Percentiles rank a stretch among this genome's conserved stretches.
These are phyloP conservation scores for Hymenotorrendiella dingleyae DNA, from an alignment of 2,329 filamentous ascomycete species.

Conservation along the genomic window DNA sequence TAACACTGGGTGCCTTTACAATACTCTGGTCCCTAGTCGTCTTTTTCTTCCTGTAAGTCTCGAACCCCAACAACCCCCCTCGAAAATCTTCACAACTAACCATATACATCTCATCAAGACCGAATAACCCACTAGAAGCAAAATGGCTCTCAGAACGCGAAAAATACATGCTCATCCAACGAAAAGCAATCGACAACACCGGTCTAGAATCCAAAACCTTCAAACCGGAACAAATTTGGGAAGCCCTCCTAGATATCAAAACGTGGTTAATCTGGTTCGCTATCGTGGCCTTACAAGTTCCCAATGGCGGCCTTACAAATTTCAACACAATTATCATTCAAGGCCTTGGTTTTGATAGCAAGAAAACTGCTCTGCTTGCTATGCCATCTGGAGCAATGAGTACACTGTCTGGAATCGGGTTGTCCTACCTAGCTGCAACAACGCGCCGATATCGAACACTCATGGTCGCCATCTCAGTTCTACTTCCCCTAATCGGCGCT, in stretches of 20 bases:
- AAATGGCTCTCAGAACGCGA: slow-evolving; percentile 33
- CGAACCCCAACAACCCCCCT: not conserved
- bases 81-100: not conserved
- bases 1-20: slow-evolving; percentile 23
- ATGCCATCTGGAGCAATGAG: slow-evolving; percentile 39
- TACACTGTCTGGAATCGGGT: slow-evolving; percentile 21
- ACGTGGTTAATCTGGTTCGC: slow-evolving; percentile 26
- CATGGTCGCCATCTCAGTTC: slow-evolving; percentile 26
- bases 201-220: slow-evolving; percentile 10
- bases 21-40: slow-evolving; percentile 21
- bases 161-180: slow-evolving; percentile 34
- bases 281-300: slow-evolving; percentile 22
- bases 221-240: slow-evolving; percentile 13
- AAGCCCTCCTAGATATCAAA: slow-evolving; percentile 38
- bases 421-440: slow-evolving; percentile 1
- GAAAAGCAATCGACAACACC: slow-evolving; percentile 20
- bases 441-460: slow-evolving; percentile 16
- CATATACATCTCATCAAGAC: slow-evolving; percentile 19
- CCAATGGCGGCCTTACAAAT: slow-evolving; percentile 50
- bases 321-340: slow-evolving; percentile 32
- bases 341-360: slow-evolving; percentile 36
- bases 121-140: slow-evolving; percentile 43
- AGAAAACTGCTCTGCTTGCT: slow-evolving; percentile 38
- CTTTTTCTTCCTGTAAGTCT: slow-evolving; percentile 16
- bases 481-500: slow-evolving; percentile 30